Base-by-base conservation (phyloP, 805 yeast genomes). In the Hanseniaspora guilliermondii region DNA sequence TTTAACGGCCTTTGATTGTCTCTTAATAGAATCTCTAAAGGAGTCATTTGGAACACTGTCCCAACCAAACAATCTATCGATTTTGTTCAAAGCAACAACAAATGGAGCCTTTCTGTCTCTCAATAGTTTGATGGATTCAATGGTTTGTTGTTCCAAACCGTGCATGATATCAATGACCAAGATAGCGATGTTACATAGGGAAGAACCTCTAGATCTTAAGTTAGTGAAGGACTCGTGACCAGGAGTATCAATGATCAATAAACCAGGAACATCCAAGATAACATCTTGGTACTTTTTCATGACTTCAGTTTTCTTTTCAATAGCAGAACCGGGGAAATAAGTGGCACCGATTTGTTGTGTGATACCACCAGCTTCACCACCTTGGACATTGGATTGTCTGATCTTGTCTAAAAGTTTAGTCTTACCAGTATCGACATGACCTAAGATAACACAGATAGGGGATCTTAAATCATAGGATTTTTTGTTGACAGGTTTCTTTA, bases 261-360 rank as follows among this genome's bases (percentile, higher is more conserved):
- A 74, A 73, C 99, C 99, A 56, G 99, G 99, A 56, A 93, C 97
- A 60, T 91, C 95, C 68, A 83, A 91, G 22, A 84, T 76, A 67
- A 82, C 82, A 65, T 85, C 85, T 68, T 87, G 96, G 67, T 81
- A 85, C 59, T 80, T 75, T 56, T 85, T 79, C 97, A 93, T 91
- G 49, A 85, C 94, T 46, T 80, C 84, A 27, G 97, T 93, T 74
- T 93, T 93, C 65, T 81, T 81, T 70, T 83, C 82, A 64, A 93
- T 87, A 42, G 97, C 88, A 32, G 85, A 94, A 61, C 93, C 88
- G 58, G 98, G 98, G 87, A 93, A 93, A 70, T 93, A 93, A 22
- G 99, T 93, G 55, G 99, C 99, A 80, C 99, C 99, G 67, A 93
- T 93, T 73, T 93, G 99, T 78, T 93, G 99, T 60, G 99, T 93